A percentile compares a stretch with the other conserved stretches of the same genome.
Conservation (phyloP, 106 monocot genomes). For the Alisma plantagoaquatica region DNA sequence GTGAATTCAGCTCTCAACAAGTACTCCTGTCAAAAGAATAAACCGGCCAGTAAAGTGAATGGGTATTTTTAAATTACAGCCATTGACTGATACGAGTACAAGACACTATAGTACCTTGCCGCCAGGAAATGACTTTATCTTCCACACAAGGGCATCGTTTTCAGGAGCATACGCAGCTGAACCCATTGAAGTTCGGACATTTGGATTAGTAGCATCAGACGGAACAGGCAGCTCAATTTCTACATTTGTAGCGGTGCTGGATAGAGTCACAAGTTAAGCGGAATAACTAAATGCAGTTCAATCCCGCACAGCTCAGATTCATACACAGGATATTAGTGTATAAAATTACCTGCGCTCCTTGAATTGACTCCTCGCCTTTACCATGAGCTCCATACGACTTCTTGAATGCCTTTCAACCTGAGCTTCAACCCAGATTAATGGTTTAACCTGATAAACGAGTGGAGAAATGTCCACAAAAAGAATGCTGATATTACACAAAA, state of each 20-base stretch:
- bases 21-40: too few species aligned
- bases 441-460: slow-evolving; percentile 60
- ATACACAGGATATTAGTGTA: neutral
- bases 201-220: slow-evolving; percentile 84
- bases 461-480: neutral
- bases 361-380: slow-evolving; percentile 95
- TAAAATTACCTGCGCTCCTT: slow-evolving; percentile 79
- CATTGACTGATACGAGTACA: neutral
- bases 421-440: slow-evolving; percentile 94
- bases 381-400: slow-evolving; percentile 87
- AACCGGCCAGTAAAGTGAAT: too few species aligned
- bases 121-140: slow-evolving; percentile 95
- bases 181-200: slow-evolving; percentile 88
- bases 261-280: too few species aligned
- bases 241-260: slow-evolving; percentile 90
- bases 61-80: neutral
- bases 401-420: slow-evolving; percentile 95
- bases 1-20: slow-evolving; percentile 92
- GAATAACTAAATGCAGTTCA: neutral
- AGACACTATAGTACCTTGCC: slow-evolving; percentile 52
- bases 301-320: neutral
- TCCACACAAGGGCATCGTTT: slow-evolving; percentile 94
- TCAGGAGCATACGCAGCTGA: slow-evolving; percentile 93
- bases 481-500: neutral
- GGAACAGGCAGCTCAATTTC: slow-evolving; percentile 92